phyloP scores from a whole-genome alignment of 371 early-diverging fungal genomes.

The Rhizopus arrhizus region DNA sequence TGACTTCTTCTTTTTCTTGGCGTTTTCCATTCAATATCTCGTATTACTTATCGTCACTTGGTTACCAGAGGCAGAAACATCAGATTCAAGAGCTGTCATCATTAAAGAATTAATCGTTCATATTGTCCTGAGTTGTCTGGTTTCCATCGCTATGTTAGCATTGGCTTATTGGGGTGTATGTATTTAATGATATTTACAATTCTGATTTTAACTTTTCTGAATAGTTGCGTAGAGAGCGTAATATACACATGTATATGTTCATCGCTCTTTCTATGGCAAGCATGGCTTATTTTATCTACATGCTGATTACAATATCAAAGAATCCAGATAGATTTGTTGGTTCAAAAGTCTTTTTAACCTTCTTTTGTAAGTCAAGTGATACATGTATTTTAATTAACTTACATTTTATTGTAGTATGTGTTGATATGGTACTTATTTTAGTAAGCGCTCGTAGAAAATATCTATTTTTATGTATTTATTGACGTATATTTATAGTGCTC shows the following conservation, averaged over 20 bases:
- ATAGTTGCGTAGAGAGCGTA: slow-evolving; percentile 55
- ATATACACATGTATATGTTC: slow-evolving; percentile 59
- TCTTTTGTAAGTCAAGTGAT: slow-evolving; percentile 52
- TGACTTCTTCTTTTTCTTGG: slow-evolving; percentile 85
- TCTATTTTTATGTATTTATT: not conserved
- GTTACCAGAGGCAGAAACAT: slow-evolving; percentile 41
- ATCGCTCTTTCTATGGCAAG: slow-evolving; percentile 59
- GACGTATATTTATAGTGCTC: slow-evolving; percentile 15
- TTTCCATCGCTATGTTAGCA: slow-evolving; percentile 69
- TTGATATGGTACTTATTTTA: slow-evolving; percentile 37
- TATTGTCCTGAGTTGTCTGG: slow-evolving; percentile 76
- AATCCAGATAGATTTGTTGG: slow-evolving; percentile 58
- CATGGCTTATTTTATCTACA: slow-evolving; percentile 75
- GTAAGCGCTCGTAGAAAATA: slow-evolving; percentile 11
- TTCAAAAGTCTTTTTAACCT: slow-evolving; percentile 70
- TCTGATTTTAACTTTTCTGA: not conserved
- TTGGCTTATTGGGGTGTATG: slow-evolving; percentile 78
- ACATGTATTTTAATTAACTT: not conserved
- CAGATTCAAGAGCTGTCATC: slow-evolving; percentile 61
- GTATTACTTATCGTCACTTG: slow-evolving; percentile 66
- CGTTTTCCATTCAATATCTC: slow-evolving; percentile 86
- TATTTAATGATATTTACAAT: slow-evolving; percentile 20
- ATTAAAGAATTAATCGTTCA: slow-evolving; percentile 52
- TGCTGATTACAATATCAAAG: slow-evolving; percentile 65
- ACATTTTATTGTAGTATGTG: slow-evolving; percentile 25